Conservation (phyloP, 2,329 filamentous ascomycete genomes). For the Aspergillus alliaceus region DNA sequence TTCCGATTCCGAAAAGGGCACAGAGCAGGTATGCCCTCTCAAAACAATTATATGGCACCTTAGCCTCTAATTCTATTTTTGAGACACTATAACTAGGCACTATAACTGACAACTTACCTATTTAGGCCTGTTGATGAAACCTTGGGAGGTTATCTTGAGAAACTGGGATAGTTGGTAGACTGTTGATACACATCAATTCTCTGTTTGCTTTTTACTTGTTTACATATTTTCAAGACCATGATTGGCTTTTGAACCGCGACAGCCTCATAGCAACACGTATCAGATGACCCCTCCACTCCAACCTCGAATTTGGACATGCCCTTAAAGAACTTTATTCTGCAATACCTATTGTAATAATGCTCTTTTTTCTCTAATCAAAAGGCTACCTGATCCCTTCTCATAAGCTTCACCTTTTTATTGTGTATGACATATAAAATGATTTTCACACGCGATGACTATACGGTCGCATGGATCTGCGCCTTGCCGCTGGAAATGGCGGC, state of each 20-base stretch:
- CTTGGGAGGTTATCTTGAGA: no score
- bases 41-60: no score
- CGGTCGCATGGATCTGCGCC: conserved; percentile 24
- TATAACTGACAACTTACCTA: no score
- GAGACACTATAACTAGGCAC: no score
- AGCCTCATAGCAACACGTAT: background rate
- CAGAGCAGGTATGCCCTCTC: no score
- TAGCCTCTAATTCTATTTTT: no score
- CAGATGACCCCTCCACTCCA: background rate
- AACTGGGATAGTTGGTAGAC: no score
- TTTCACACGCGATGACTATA: conserved; percentile 19
- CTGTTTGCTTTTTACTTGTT: background rate
- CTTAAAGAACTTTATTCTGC: background rate
- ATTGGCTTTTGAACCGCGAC: background rate
- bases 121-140: no score
- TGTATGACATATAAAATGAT: no score
- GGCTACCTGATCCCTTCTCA: background rate
- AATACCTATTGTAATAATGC: background rate
- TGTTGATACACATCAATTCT: no score
- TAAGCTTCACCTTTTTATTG: no score
- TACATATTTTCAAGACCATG: background rate
- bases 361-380: background rate
- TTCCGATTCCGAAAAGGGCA: no score
- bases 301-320: background rate
- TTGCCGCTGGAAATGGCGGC: conserved; percentile 30